Evolutionary conservation across 2,329 filamentous ascomycete species (phyloP), one percentile per base, ranked within the genome.

Genomic region (Colletotrichum zoysiae): DNA sequence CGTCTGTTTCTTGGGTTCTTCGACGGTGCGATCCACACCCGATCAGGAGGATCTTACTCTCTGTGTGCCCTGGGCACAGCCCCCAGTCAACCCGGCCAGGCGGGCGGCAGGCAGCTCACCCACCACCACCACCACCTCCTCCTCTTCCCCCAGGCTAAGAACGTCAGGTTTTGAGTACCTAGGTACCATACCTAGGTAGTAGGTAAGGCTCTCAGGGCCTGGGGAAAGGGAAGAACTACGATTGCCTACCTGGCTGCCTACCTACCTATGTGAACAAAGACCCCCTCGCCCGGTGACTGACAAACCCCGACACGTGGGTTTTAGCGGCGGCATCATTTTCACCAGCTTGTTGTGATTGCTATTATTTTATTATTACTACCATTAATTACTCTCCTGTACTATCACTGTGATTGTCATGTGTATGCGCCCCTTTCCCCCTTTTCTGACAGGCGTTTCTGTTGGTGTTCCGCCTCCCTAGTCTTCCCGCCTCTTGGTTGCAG

Each of bases 1-100:
- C 69, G 69, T 71, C 69, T 64, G 30, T 71, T 71, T 71, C 69
- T 71, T 60, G 65, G 9, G 42, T 71, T 69, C 58, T 71, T 71
- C 69, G 59, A 69, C 65, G 59, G 46, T 60, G 69, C 59, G 59
- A 71, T 71, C 69, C 69, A 71, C 69, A 62, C 65, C 59, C 69
- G 65, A 69, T 71, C 59, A 71, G 65, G 58, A 71, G 69, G 58
- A 71, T 69, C 69, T 71, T 62, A 59, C 63, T 20, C 33, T 57
- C 55, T 11, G 35, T 11, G 35, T 38, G 12, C 35, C 55, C 33
- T 14, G 59, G 57, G 55, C 64, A 68, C 68, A 40, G 58, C 58
- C 51, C 46, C 69, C 58, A 55, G 65, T 38, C 58, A 68, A 59
- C 57, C 58, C 33, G 42, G 50, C 6, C 35, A 11, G 35, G 35